Evolutionary conservation across 73 alveolate genomes (phyloP).

Genomic region (Blepharisma stoltei): DNA sequence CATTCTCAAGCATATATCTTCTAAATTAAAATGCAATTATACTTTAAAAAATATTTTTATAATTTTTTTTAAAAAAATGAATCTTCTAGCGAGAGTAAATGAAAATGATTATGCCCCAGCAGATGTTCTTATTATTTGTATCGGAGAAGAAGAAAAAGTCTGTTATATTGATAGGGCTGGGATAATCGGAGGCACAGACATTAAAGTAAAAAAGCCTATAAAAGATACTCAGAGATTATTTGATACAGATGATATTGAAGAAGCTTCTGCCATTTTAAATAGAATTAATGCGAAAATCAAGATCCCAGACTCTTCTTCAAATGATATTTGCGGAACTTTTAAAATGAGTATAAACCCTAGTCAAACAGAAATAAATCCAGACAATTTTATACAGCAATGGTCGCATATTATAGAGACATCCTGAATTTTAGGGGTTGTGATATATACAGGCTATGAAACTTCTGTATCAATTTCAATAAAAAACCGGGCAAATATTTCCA

Average conservation of each 20-base stretch:
- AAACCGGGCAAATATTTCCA: background rate
- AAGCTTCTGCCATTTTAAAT: background rate
- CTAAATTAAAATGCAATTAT: no score
- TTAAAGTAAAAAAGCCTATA: constrained; percentile 6
- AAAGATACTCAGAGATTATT: background rate
- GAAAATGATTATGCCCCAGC: constrained; percentile 8
- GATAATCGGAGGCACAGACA: background rate
- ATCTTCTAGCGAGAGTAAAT: no score
- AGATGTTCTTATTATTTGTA: background rate
- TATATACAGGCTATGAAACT: constrained; percentile 93
- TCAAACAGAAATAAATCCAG: constrained; percentile 50
- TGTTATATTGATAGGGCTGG: background rate
- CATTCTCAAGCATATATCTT: no score
- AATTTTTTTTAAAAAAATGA: no score
- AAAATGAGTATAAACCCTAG: constrained; percentile 40
- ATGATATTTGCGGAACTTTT: constrained; percentile 62
- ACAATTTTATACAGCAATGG: constrained; percentile 81
- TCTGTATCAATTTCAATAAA: background rate
- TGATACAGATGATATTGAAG: background rate
- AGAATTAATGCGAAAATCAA: constrained; percentile 17
- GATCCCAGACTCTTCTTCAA: constrained; percentile 60
- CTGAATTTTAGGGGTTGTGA: constrained; percentile 85
- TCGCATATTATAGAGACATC: constrained; percentile 81
- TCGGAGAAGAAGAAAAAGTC: constrained; percentile 6
- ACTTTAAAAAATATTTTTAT: no score